Evolutionary conservation across 1,284 basidiomycete genomes (phyloP), one percentile per base, ranked within the genome.

Genomic region (Phellinidium pouzarii): DNA sequence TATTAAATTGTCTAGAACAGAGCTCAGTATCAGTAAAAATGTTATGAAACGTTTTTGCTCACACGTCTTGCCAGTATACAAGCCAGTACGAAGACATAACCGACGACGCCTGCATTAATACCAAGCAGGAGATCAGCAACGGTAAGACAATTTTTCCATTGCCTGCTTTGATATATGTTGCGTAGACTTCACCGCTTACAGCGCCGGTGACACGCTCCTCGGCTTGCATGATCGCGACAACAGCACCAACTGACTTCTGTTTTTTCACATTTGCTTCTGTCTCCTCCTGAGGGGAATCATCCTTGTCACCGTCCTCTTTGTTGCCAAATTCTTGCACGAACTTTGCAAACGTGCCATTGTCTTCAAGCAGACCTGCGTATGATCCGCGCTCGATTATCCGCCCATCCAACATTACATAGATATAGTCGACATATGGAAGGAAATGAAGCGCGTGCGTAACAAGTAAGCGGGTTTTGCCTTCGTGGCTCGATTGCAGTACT

Each of bases 361-460:
- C 76, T 5, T 66, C 68, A 64, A 87, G 80, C 29, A 94, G 73
- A 55, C 84, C 81, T 2, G 71, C 63, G 59, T 88, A 91, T 1
- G 86, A 85, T 1, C 90, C 92, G 23, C 77, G 75, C 68, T 94
- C 91, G 9, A 75, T 77, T 53, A 95, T 80, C 22, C 70, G 73
- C 2, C 92, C 91, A 44, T 91, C 81, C 12, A 78, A 74, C 37
- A 89, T 66, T 27, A 80, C 79, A 60, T 79, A 84, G 59, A 89
- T 82, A 61, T 84, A 87, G 63, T 89, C 87, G 14, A 88, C 84
- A 56, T 84, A 73, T 0, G 85, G 83, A 19, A 91, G 75, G 70
- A 91, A 87, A 65, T 91, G 87, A 5, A 92, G 73, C 0, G 86
- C 88, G 60, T 91, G 89, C 0, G 89, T 92, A 41, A 91, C 87